A percentile compares a stretch with the other conserved stretches of the same genome.
These are phyloP conservation scores for Saturnispora zaruensis DNA, from an alignment of 805 yeast genomes.

Conservation along the genomic window DNA sequence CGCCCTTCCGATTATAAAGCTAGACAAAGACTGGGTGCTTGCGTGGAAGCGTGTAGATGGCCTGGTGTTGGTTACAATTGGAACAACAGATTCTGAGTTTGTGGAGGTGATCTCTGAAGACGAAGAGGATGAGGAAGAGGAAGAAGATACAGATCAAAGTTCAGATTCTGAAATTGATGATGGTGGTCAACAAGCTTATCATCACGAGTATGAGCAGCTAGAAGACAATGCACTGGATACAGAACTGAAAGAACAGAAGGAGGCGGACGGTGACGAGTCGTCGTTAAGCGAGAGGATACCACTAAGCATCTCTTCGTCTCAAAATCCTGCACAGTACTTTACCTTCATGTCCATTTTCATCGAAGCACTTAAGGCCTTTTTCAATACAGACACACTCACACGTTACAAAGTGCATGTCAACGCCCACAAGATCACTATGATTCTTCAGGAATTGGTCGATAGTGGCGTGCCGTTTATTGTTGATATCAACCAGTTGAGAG, in stretches of 20 bases:
- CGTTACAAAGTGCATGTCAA: conserved; percentile 56
- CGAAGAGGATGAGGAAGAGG: conserved; percentile 16
- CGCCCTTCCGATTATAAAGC: conserved; percentile 22
- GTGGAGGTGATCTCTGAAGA: conserved; percentile 27
- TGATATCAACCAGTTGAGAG: conserved; percentile 62
- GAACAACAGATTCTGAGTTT: conserved; percentile 12
- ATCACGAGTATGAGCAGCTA: neutral
- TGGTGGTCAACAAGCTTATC: neutral
- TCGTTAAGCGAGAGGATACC: neutral
- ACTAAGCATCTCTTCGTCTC: conserved; percentile 9
- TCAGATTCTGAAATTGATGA: neutral
- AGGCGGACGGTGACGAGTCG: neutral
- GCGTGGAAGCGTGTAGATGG: conserved; percentile 24
- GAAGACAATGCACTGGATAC: neutral
- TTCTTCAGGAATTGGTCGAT: conserved; percentile 72
- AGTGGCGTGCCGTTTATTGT: conserved; percentile 66
- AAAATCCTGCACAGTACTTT: conserved; percentile 38
- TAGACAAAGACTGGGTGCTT: conserved; percentile 26
- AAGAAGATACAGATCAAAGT: conserved; percentile 6
- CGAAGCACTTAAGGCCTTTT: conserved; percentile 33
- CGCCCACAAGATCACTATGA: conserved; percentile 58
- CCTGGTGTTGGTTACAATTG: conserved; percentile 16
- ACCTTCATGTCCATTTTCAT: conserved; percentile 34
- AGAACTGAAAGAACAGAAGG: neutral
- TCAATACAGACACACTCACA: conserved; percentile 41